Base-by-base conservation (phyloP, 2,329 filamentous ascomycete species). In the Hortaea werneckii region DNA sequence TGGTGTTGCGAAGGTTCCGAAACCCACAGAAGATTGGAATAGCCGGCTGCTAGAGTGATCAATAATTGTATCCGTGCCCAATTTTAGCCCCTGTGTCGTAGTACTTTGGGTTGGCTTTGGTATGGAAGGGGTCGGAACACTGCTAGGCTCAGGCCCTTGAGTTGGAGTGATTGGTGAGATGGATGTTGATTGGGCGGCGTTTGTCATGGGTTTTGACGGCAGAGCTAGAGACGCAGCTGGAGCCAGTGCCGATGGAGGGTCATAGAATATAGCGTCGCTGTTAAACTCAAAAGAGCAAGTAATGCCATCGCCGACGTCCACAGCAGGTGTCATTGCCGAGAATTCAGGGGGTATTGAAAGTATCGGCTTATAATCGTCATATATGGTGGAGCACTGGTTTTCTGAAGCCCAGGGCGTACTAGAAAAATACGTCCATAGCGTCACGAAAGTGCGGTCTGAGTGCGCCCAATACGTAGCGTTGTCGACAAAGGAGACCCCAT, bases 301-400 rank as follows among this genome's bases (percentile, higher is more conserved):
- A 6, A 42, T 4, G 4, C 44, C 30, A n/a, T 34, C 35, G 10
- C 29, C 34, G 7, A 11, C 34, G 6, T 38, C 8, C 7, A 9
- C 12, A 3, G 28, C 37, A 29, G 45, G 44, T 6, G 29, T 13
- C 40, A 55, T 46, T 4, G 49, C 47, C 12, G 43, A 44, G 40
- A 54, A 53, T 2, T 46, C 53, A 7, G 47, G 12, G 5, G 54
- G 55, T 3, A 57, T 50, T 5, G 49, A 48, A 4, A 57, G 44
- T 1, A 47, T 50, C 1, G 55, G 55, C 8, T 41, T 41, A 13
- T 53, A 56, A 42, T 57, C 50, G 34, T 57, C 44, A 49, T 49
- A 57, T 29, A 57, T 54, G 5, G 55, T 57, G 5, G 53, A 56
- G 43, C 55, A 57, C 4, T 49, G 42, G n/a, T 56, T 56, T 5